Evolutionary conservation across 1,284 basidiomycete species (phyloP).

Genomic region (Boletus sp.): DNA sequence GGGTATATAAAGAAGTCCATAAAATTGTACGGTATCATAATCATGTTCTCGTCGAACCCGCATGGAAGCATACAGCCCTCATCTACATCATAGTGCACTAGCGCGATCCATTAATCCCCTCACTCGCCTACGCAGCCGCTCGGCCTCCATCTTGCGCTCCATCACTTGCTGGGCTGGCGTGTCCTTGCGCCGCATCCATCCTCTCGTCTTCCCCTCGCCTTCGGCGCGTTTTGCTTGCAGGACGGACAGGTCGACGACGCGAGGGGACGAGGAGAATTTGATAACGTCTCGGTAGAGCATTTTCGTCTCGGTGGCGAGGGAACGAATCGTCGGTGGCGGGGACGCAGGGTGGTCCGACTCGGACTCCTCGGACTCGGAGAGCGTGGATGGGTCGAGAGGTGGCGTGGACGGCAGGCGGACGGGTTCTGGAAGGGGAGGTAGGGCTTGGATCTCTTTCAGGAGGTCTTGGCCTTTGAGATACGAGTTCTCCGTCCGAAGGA

Average conservation of each 20-base stretch:
- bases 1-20: neutral
- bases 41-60: neutral
- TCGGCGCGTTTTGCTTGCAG: conserved; percentile 55
- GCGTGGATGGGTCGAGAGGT: conserved; percentile 59
- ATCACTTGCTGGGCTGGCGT: conserved; percentile 79
- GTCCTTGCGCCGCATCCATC: conserved; percentile 77
- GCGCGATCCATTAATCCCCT: conserved; percentile 70
- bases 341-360: conserved; percentile 51
- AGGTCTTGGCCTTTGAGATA: conserved; percentile 91
- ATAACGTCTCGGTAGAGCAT: conserved; percentile 83
- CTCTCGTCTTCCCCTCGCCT: conserved; percentile 40
- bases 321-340: conserved; percentile 59
- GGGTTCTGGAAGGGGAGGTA: conserved; percentile 66
- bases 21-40: neutral
- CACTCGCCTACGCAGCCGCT: conserved; percentile 68
- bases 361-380: conserved; percentile 67
- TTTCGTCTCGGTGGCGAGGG: conserved; percentile 80
- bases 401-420: conserved; percentile 57
- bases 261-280: conserved; percentile 75
- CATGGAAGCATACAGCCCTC: neutral
- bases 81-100: conserved; percentile 26
- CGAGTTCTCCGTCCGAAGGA: conserved; percentile 89
- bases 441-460: conserved; percentile 75
- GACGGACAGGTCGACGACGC: conserved; percentile 80
- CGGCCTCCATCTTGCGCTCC: conserved; percentile 75